phyloP scores from a whole-genome alignment of 352 stramenopile genomes.

The Pythium diclinum region DNA sequence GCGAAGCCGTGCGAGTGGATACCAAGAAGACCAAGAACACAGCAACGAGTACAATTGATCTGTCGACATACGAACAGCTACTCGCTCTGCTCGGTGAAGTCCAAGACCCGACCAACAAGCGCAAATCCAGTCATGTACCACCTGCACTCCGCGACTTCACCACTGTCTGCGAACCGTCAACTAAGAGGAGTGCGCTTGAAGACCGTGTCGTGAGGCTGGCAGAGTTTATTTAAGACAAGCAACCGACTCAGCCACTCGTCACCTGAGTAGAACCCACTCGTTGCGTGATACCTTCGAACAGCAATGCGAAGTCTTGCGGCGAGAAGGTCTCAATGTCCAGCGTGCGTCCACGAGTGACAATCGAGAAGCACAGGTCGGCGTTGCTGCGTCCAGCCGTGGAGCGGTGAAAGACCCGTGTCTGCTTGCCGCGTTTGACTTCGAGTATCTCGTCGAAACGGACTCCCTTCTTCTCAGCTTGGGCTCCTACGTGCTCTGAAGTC shows the following conservation, averaged over 20 bases:
- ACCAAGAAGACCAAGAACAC: background rate
- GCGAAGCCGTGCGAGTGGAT: background rate
- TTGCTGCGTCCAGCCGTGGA: slow-evolving; percentile 25
- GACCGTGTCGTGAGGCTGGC: background rate
- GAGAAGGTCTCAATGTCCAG: slow-evolving; percentile 30
- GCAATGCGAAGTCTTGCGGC: slow-evolving; percentile 12
- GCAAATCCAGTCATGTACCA: background rate
- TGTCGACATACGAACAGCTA: background rate
- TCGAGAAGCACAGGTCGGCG: slow-evolving; percentile 23
- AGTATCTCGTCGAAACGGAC: slow-evolving; percentile 22
- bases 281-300: slow-evolving; percentile 16
- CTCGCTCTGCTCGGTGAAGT: background rate
- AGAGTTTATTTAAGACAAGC: background rate
- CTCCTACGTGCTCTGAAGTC: background rate
- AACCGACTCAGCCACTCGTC: background rate
- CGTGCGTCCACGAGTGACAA: slow-evolving; percentile 19
- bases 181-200: background rate
- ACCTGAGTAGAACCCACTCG: background rate
- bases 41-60: background rate
- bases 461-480: slow-evolving; percentile 13
- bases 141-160: background rate
- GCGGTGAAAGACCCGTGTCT: slow-evolving; percentile 23
- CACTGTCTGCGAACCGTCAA: background rate
- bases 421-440: slow-evolving; percentile 19
- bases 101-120: background rate